phyloP scores from a whole-genome alignment of 108 stramenopile species.

The Craspedostauros australis region DNA sequence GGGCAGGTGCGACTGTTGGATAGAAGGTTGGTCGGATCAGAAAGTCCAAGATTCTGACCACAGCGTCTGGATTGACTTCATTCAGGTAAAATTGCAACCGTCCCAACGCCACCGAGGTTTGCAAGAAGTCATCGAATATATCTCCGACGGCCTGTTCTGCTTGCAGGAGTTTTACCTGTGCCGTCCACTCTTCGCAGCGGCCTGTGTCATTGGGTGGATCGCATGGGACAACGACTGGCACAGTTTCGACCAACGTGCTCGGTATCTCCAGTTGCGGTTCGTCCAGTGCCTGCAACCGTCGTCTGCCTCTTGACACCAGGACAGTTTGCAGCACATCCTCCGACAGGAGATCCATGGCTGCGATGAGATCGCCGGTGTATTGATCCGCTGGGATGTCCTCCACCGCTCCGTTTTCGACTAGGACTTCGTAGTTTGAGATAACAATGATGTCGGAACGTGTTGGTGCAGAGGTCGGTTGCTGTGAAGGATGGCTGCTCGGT shows the following conservation, averaged over 20 bases:
- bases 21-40: not conserved
- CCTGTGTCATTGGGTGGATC: too few relatives aligned
- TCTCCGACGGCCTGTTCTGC: too few relatives aligned
- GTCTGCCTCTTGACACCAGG: constrained; percentile 6
- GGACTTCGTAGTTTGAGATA: constrained; percentile 6
- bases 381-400: constrained; percentile 2
- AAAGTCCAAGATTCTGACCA: constrained; percentile 6
- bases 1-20: not conserved
- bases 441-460: too few relatives aligned
- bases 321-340: constrained; percentile 4
- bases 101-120: constrained; percentile 14
- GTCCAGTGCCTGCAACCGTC: not conserved
- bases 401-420: constrained; percentile 11
- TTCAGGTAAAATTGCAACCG: constrained; percentile 18
- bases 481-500: too few relatives aligned
- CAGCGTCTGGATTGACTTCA: constrained; percentile 13
- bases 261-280: constrained; percentile 1
- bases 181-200: constrained; percentile 14
- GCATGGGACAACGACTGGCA: too few relatives aligned
- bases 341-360: constrained; percentile 18
- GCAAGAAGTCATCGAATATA: constrained; percentile 3
- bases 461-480: too few relatives aligned
- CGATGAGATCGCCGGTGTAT: constrained; percentile 19
- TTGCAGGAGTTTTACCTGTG: constrained; percentile 16
- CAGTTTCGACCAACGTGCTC: too few relatives aligned